These are phyloP conservation scores for Penicillium sp. DNA, from an alignment of 2,329 filamentous ascomycete species.

Conservation along the genomic window DNA sequence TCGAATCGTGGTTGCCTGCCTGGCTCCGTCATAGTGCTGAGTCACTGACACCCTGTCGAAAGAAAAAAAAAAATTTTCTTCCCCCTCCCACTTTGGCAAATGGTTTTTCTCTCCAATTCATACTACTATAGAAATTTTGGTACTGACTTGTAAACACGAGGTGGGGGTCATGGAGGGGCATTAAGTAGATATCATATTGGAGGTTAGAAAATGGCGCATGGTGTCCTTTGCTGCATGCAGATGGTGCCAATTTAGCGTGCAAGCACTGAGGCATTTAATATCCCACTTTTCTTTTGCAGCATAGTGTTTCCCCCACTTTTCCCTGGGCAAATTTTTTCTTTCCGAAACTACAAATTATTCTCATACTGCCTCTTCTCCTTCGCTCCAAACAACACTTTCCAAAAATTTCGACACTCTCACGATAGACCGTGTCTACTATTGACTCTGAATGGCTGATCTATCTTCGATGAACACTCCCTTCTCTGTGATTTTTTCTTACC, in stretches of 20 bases:
- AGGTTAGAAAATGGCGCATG: background rate
- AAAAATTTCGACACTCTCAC: background rate
- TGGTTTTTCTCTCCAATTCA: background rate
- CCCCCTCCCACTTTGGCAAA: background rate
- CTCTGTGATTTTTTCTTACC: background rate
- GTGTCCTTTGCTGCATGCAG: background rate
- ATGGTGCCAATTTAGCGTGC: background rate
- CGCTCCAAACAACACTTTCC: background rate
- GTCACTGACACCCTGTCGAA: background rate
- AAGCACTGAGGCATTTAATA: background rate
- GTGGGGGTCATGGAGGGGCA: background rate
- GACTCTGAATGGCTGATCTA: slow-evolving; percentile 1
- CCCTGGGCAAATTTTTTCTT: background rate
- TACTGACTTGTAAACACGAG: background rate
- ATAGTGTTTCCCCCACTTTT: background rate
- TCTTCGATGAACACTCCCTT: slow-evolving; percentile 3
- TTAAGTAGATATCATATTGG: background rate
- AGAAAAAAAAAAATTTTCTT: background rate
- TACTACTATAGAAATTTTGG: background rate
- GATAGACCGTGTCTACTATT: background rate
- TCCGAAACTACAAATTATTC: background rate
- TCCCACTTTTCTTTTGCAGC: background rate
- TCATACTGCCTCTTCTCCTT: background rate
- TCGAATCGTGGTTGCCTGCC: slow-evolving; percentile 4
- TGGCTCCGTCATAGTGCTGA: background rate